phyloP scores from a whole-genome alignment of 2,329 filamentous ascomycete genomes.

The Graphilbum sp. region DNA sequence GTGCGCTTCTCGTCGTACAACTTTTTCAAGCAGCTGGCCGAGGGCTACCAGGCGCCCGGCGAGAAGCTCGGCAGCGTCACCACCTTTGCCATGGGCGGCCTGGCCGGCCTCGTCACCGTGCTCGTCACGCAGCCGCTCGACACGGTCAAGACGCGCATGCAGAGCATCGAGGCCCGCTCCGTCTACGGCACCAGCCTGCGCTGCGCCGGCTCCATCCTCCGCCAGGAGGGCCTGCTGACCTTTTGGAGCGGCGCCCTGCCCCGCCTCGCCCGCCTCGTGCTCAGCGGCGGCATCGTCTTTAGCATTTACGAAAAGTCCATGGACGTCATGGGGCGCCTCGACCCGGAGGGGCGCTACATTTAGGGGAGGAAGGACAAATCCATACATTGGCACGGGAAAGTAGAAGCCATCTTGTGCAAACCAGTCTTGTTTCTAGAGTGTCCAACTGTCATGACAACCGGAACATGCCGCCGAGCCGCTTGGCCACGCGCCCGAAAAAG shows the following conservation, averaged over 20 bases:
- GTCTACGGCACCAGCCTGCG: slow-evolving; percentile 77
- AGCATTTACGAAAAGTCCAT: slow-evolving; percentile 98
- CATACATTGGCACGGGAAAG: too few relatives aligned
- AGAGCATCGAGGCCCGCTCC: slow-evolving; percentile 71
- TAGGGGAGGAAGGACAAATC: neutral
- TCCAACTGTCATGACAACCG: slow-evolving; percentile 33
- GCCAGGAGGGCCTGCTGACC: slow-evolving; percentile 74
- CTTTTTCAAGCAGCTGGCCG: slow-evolving; percentile 74
- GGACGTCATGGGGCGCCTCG: slow-evolving; percentile 62
- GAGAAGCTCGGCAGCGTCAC: slow-evolving; percentile 81
- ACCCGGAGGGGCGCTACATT: slow-evolving; percentile 74
- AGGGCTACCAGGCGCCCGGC: slow-evolving; percentile 70
- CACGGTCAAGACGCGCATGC: slow-evolving; percentile 95
- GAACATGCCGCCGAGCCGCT: slow-evolving; percentile 42
- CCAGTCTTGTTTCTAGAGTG: too few relatives aligned
- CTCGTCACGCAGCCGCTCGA: slow-evolving; percentile 63
- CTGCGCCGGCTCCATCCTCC: slow-evolving; percentile 71
- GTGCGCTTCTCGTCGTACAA: slow-evolving; percentile 86
- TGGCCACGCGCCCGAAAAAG: slow-evolving; percentile 32
- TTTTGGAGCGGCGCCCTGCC: slow-evolving; percentile 92
- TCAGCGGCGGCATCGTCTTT: slow-evolving; percentile 95
- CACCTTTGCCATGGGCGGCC: slow-evolving; percentile 80
- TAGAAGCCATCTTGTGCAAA: too few relatives aligned
- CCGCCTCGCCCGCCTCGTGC: slow-evolving; percentile 62
- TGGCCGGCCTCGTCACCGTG: slow-evolving; percentile 84